Evolutionary conservation across 2,329 filamentous ascomycete species (phyloP), one percentile per base, ranked within the genome.

Genomic region (Cryphonectria radicalis): DNA sequence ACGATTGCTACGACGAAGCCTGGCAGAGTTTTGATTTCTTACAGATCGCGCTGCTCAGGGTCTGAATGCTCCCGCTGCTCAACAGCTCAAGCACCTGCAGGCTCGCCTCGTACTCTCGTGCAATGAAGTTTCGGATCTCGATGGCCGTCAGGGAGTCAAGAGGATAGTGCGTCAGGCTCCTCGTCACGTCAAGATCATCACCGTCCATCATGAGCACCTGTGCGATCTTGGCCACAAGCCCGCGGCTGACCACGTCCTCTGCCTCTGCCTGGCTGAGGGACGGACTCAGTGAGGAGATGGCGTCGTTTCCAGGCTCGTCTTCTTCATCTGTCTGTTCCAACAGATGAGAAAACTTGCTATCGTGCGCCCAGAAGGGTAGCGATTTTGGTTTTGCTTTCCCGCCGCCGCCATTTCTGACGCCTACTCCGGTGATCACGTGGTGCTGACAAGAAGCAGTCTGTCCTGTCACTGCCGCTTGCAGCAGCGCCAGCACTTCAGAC

Each of bases 11-110:
- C 35, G n/a, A 64, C 19, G 37, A 10, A 28, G 13, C 28, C 22
- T 64, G 63, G 7, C 70, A 46, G 5, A 83, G 74, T 77, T 84
- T 84, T 74, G 82, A 83, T 81, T 86, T 86, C 22, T 79, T 79
- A 75, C 83, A 85, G 50, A 87, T 83, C 0, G 78, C 81, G 78
- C 83, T 84, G 11, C 84, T 82, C 22, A 87, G 76, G 1, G 80
- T 84, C 78, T 84, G 81, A 72, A 87, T 85, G 28, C 81, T 84
- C 1, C 85, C 85, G 74, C 84, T 86, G 13, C 83, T 85, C 60
- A 89, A 77, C 72, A 89, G 76, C 76, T 89, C 87, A 70, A 89
- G 77, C 0, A 89, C 86, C 77, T 89, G 85, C 75, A 88, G 74
- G 68, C 84, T 86, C 1, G 83, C 81, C 77, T 86, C 80, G 73